phyloP scores from a whole-genome alignment of 1,284 basidiomycete species.

The Melanopsichium pennsylvanicum region DNA sequence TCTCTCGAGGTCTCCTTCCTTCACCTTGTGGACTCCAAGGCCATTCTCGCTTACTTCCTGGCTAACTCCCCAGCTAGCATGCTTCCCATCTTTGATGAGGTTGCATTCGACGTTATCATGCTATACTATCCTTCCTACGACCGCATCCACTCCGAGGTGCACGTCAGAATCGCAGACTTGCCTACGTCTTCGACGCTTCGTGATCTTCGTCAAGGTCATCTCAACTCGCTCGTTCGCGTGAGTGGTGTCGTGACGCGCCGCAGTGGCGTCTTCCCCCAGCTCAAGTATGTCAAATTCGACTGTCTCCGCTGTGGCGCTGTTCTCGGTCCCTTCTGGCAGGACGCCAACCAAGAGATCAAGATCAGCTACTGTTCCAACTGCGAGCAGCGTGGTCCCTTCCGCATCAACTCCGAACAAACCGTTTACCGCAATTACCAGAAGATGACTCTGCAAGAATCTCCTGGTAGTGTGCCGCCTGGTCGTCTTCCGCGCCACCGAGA shows the following conservation, averaged over 20 bases:
- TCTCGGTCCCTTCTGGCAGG: conserved; percentile 96
- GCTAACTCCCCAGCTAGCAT: conserved; percentile 92
- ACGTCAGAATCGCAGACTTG: conserved; percentile 93
- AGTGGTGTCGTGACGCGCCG: conserved; percentile 96
- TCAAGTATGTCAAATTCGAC: conserved; percentile 99
- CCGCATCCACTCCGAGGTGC: conserved; percentile 96
- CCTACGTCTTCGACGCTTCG: conserved; percentile 88
- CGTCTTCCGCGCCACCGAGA: conserved; percentile 95
- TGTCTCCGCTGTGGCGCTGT: conserved; percentile 82
- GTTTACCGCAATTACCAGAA: conserved; percentile 99
- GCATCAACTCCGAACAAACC: conserved; percentile 97
- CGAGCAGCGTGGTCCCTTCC: conserved; percentile 91
- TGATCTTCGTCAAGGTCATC: conserved; percentile 87
- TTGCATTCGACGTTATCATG: conserved; percentile 90
- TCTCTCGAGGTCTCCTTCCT: conserved; percentile 96
- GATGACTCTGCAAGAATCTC: conserved; percentile 97
- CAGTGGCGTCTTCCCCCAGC: conserved; percentile 95
- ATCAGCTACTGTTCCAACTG: conserved; percentile 87
- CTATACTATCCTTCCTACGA: conserved; percentile 96
- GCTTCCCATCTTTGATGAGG: conserved; percentile 93
- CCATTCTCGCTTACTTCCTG: conserved; percentile 95
- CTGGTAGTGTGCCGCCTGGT: conserved; percentile 96
- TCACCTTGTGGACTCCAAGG: conserved; percentile 87
- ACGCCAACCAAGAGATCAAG: conserved; percentile 90
- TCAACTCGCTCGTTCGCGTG: conserved; percentile 94